phyloP scores from a whole-genome alignment of 1,139 yeast species.

The Sugiyamaella xylanicola region DNA sequence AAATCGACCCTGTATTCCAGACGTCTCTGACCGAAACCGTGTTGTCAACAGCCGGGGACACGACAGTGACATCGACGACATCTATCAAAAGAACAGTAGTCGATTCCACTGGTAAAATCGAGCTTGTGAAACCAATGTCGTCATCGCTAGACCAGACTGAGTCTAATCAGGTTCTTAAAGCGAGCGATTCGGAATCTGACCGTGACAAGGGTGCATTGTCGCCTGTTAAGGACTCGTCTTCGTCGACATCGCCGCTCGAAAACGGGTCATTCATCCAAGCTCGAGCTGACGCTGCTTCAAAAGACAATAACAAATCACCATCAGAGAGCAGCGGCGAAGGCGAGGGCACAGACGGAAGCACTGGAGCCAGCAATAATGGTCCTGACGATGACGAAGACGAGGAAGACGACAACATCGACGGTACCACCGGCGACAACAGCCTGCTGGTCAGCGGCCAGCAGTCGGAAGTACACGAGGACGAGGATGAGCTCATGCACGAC shows the following conservation, averaged over 20 bases:
- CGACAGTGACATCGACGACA: too few relatives aligned
- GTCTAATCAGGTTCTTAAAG: neutral
- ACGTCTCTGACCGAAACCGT: too few relatives aligned
- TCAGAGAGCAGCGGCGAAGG: neutral
- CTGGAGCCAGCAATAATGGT: neutral
- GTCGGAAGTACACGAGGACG: slow-evolving; percentile 1
- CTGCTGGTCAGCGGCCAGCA: slow-evolving; percentile 5
- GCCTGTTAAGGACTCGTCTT: neutral
- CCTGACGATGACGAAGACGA: neutral
- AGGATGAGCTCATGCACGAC: slow-evolving; percentile 12
- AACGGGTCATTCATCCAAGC: neutral
- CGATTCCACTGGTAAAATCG: neutral
- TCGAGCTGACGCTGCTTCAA: neutral
- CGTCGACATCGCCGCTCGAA: neutral
- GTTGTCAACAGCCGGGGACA: too few relatives aligned
- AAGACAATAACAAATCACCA: neutral
- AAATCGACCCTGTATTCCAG: too few relatives aligned
- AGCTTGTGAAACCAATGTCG: neutral
- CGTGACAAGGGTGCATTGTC: neutral
- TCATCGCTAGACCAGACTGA: neutral
- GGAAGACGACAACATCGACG: slow-evolving; percentile 1
- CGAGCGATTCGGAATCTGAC: neutral
- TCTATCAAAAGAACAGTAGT: too few relatives aligned
- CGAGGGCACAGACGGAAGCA: slow-evolving; percentile 1
- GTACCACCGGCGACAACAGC: neutral